Evolutionary conservation across 768 basidiomycete genomes (phyloP).

Genomic region (Termitomyces sp.): DNA sequence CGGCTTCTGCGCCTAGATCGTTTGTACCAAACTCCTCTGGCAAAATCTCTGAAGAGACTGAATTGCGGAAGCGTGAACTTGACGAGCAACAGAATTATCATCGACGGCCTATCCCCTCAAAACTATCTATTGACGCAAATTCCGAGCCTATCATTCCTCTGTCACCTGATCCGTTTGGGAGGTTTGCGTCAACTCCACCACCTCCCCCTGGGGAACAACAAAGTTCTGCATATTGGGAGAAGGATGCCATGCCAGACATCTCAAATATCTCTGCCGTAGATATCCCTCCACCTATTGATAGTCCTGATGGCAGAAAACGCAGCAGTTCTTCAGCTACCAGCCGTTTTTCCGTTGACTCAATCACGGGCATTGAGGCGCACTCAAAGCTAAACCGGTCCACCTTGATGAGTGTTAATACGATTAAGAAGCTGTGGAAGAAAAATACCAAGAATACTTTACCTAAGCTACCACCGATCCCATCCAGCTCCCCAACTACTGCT

Average conservation of each 20-base stretch:
- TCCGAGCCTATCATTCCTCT: slow-evolving; percentile 64
- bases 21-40: slow-evolving; percentile 24
- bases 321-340: slow-evolving; percentile 33
- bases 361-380: slow-evolving; percentile 30
- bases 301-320: slow-evolving; percentile 16
- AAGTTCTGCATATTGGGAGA: slow-evolving; percentile 40
- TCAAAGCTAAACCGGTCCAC: slow-evolving; percentile 37
- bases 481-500: slow-evolving; percentile 17
- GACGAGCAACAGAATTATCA: slow-evolving; percentile 51
- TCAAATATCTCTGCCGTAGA: slow-evolving; percentile 10
- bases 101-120: slow-evolving; percentile 21
- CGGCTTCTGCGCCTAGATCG: slow-evolving; percentile 51
- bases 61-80: slow-evolving; percentile 41
- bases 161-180: slow-evolving; percentile 80
- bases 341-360: slow-evolving; percentile 76
- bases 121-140: slow-evolving; percentile 13
- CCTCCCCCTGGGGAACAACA: slow-evolving; percentile 15
- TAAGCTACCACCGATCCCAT: slow-evolving; percentile 44
- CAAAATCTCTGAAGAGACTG: slow-evolving; percentile 36
- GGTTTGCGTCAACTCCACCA: slow-evolving; percentile 50
- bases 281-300: background rate
- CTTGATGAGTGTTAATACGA: slow-evolving; percentile 66
- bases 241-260: slow-evolving; percentile 10
- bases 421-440: slow-evolving; percentile 77
- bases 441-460: slow-evolving; percentile 47